Evolutionary conservation across 768 basidiomycete species (phyloP).

Genomic region (Serendipita vermifera): DNA sequence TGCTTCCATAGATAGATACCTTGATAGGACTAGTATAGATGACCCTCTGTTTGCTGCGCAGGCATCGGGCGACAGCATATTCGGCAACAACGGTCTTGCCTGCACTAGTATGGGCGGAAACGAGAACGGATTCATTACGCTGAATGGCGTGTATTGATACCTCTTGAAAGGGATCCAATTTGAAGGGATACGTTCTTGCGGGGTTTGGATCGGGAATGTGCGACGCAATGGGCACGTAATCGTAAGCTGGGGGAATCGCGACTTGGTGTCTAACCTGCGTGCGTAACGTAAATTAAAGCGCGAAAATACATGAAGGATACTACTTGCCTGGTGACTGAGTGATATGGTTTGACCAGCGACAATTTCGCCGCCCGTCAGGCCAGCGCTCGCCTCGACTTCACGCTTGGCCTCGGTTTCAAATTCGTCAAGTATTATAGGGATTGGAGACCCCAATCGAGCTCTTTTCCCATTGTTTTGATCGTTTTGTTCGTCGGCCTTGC

Average conservation of each 20-base stretch:
- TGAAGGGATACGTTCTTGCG: constrained; percentile 88
- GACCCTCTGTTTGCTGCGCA: constrained; percentile 87
- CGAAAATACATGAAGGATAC: constrained; percentile 3
- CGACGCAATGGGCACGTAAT: constrained; percentile 78
- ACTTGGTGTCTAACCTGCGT: constrained; percentile 87
- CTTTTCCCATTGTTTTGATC: constrained; percentile 33
- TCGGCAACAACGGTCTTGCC: constrained; percentile 99
- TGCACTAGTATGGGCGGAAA: constrained; percentile 96
- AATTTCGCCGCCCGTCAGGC: constrained; percentile 54
- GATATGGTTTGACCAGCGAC: constrained; percentile 59
- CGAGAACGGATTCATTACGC: constrained; percentile 91
- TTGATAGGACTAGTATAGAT: constrained; percentile 99
- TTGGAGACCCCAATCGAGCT: constrained; percentile 44
- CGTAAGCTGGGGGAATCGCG: constrained; percentile 83
- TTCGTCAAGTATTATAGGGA: constrained; percentile 78
- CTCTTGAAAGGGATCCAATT: constrained; percentile 91
- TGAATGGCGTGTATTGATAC: constrained; percentile 93
- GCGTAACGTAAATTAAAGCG: neutral
- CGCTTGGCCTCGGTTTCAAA: constrained; percentile 90
- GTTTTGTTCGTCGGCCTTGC: neutral
- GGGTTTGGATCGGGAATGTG: constrained; percentile 88
- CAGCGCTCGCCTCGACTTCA: constrained; percentile 80
- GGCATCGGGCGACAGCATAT: constrained; percentile 95
- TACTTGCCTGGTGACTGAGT: constrained; percentile 62
- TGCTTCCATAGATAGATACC: constrained; percentile 37